A percentile compares a stretch with the other conserved stretches of the same genome.
Conservation (phyloP, 2,329 filamentous ascomycete genomes). For the Sclerotinia borealis region DNA sequence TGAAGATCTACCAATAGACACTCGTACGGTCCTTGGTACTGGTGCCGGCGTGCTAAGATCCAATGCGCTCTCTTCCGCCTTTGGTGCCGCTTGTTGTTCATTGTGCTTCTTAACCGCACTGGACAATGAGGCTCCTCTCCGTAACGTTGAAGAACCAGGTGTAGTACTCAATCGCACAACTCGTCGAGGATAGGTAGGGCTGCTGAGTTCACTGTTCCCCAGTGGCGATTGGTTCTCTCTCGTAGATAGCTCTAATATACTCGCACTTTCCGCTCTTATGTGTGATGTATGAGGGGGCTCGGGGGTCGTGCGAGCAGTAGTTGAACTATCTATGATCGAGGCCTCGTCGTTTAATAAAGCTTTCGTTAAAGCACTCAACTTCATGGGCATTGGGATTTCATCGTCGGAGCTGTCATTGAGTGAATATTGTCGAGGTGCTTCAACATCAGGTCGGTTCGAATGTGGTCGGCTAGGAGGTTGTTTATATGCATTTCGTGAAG, state of each 20-base stretch:
- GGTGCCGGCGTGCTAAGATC: slow-evolving; percentile 32
- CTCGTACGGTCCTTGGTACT: slow-evolving; percentile 27
- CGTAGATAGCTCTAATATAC: background rate
- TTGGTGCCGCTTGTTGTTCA: slow-evolving; percentile 20
- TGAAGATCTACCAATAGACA: slow-evolving; percentile 25
- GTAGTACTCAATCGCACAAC: slow-evolving; percentile 32
- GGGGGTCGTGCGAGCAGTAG: slow-evolving; percentile 17
- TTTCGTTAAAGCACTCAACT: slow-evolving; percentile 87
- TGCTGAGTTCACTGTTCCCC: slow-evolving; percentile 23
- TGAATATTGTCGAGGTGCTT: slow-evolving; percentile 40
- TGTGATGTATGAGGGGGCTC: slow-evolving; percentile 17
- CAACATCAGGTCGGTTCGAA: slow-evolving; percentile 19
- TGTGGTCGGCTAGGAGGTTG: slow-evolving; percentile 43
- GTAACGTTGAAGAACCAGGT: slow-evolving; percentile 26
- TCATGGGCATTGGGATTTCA: slow-evolving; percentile 81
- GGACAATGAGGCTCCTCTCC: slow-evolving; percentile 28
- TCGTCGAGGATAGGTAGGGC: slow-evolving; percentile 26
- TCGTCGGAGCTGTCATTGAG: slow-evolving; percentile 88
- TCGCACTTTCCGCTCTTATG: slow-evolving; percentile 17
- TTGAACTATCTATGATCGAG: slow-evolving; percentile 27
- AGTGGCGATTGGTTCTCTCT: slow-evolving; percentile 15
- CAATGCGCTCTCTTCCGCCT: slow-evolving; percentile 24
- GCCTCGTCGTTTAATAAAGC: slow-evolving; percentile 65
- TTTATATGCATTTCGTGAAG: slow-evolving; percentile 46
- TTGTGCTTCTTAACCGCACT: slow-evolving; percentile 23